Evolutionary conservation across 192 early-diverging fungal genomes (phyloP).

Genomic region (Mortierella alpina): DNA sequence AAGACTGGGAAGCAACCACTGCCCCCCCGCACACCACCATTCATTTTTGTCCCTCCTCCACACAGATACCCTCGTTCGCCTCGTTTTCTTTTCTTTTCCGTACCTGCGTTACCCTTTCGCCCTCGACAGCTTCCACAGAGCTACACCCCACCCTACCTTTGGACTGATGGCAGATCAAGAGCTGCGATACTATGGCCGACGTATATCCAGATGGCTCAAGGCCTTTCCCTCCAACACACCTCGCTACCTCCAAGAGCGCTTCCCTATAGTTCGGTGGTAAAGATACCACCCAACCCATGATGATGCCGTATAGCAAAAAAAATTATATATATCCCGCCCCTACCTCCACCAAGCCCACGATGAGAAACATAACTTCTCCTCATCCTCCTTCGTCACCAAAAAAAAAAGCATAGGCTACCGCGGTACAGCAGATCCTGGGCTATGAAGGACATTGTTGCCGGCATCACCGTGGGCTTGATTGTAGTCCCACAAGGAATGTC

Average conservation of each 20-base stretch:
- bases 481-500: conserved; percentile 75
- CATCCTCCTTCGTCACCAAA: not conserved
- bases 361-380: not conserved
- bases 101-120: too few species aligned
- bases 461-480: conserved; percentile 75
- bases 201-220: not conserved
- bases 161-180: conserved; percentile 22
- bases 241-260: conserved; percentile 12
- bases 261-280: conserved; percentile 26
- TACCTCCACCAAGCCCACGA: not conserved
- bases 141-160: too few species aligned
- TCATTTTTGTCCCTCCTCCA: too few species aligned
- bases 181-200: conserved; percentile 7
- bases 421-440: conserved; percentile 52
- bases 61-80: too few species aligned
- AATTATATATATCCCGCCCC: too few species aligned
- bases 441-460: conserved; percentile 68
- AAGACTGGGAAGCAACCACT: too few species aligned
- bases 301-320: too few species aligned
- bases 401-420: conserved; percentile 9
- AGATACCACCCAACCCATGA: not conserved
- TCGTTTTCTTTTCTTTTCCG: too few species aligned
- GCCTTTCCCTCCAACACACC: conserved; percentile 14
- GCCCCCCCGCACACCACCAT: too few species aligned
- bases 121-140: too few species aligned